Evolutionary conservation across 140 eudicot species (phyloP), one percentile per base, ranked within the genome.

Genomic region (Oenanthe javanica): DNA sequence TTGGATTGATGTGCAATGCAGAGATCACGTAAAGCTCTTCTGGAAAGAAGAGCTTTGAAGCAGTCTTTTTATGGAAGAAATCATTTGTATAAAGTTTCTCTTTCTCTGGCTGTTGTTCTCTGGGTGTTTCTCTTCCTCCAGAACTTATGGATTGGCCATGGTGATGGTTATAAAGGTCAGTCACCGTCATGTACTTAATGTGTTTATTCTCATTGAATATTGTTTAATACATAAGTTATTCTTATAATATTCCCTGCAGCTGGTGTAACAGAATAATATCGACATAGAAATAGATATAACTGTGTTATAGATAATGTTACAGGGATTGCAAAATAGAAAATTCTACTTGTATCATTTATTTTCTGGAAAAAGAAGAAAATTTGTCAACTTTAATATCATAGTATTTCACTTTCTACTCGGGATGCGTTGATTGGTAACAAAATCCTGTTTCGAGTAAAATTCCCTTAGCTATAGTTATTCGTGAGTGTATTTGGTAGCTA

Each of bases 21-120:
- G 87, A 88, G 95, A 84, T 92, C 98, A 84, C 96, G 96, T 77
- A 94, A 83, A 90, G 97, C 97, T 94, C 97, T 92, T 92, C 97
- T 89, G 16, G 78, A 84, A 21, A 85, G 97, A 84, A 92, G 94
- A 87, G 97, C 91, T 86, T 87, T 84, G 82, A 84, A 86, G 78
- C 87, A 94, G 84, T 82, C 86, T 13, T 80, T 82, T 72, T 63
- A 81, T 70, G 89, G 97, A 76, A 83, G 83, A 84, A 87, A 73
- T 46, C 86, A 75, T 77, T 80, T 93, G 57, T 96, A 82, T 76
- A 91, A 84, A 78, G 88, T 90, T 81, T 96, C 98, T 52, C 75
- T 96, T 54, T 89, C 99, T 15, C 86, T 91, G 45, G 86, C 77
- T 45, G 83, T 93, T 77, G 80, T 93, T 81, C 78, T 93, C 21